Percentiles rank a stretch among this genome's conserved stretches.
Evolutionary conservation across 352 stramenopile genomes (phyloP).

Genomic region (Globisporangium takayamanum): DNA sequence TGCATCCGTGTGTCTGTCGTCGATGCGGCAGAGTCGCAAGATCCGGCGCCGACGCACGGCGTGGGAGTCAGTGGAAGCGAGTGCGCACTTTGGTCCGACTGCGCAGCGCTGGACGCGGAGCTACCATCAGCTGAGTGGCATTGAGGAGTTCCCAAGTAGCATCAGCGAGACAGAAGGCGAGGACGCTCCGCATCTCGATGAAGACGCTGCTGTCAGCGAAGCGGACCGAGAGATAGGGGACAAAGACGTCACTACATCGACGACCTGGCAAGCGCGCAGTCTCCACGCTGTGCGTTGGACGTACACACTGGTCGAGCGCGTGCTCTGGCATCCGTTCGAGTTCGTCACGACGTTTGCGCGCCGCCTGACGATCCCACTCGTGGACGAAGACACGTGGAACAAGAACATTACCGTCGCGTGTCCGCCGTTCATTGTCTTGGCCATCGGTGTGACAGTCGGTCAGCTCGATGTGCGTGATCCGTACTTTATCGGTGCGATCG

Average conservation of each 20-base stretch:
- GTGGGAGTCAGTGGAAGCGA: conserved; percentile 58
- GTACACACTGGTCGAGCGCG: conserved; percentile 25
- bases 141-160: conserved; percentile 39
- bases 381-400: conserved; percentile 79
- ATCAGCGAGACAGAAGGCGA: conserved; percentile 20
- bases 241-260: conserved; percentile 1
- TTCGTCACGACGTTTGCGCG: conserved; percentile 60
- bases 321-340: conserved; percentile 70
- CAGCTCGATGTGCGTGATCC: conserved; percentile 37
- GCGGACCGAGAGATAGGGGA: conserved; percentile 1
- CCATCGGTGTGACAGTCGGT: conserved; percentile 51
- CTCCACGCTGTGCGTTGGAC: conserved; percentile 11
- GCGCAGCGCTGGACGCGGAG: conserved; percentile 61
- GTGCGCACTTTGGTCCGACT: conserved; percentile 43
- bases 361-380: conserved; percentile 65
- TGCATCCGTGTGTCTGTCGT: conserved; percentile 47
- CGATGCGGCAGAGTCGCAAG: conserved; percentile 35
- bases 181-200: neutral
- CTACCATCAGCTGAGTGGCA: conserved; percentile 55
- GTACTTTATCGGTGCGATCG: conserved; percentile 37
- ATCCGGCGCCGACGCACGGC: conserved; percentile 32
- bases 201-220: conserved; percentile 11
- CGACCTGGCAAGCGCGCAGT: neutral
- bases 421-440: conserved; percentile 50
- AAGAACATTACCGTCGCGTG: conserved; percentile 65